Percentiles rank a stretch among this genome's conserved stretches.
Conservation (phyloP, 1,139 yeast species). For the Meyerozyma carpophila region DNA sequence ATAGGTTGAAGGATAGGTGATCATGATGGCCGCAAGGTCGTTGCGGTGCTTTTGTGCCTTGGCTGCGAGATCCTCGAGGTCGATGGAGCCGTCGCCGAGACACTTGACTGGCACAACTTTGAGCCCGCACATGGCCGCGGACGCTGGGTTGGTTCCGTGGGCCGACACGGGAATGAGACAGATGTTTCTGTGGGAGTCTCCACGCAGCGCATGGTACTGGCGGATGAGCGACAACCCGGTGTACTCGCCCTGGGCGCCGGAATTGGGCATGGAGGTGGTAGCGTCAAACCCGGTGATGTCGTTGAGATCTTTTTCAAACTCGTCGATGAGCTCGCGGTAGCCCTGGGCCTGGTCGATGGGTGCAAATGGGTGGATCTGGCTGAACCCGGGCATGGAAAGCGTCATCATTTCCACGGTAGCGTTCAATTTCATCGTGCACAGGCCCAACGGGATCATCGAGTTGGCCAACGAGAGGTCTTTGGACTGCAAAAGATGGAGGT, state of each 20-base stretch:
- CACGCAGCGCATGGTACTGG: slow-evolving; percentile 67
- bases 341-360: slow-evolving; percentile 86
- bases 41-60: slow-evolving; percentile 70
- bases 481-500: slow-evolving; percentile 76
- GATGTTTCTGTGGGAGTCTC: slow-evolving; percentile 71
- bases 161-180: slow-evolving; percentile 96
- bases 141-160: slow-evolving; percentile 98
- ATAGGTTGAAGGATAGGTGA: slow-evolving; percentile 95
- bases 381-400: slow-evolving; percentile 90
- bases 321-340: slow-evolving; percentile 65
- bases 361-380: slow-evolving; percentile 85
- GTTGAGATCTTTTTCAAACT: slow-evolving; percentile 79
- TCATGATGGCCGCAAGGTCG: slow-evolving; percentile 84
- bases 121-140: slow-evolving; percentile 95
- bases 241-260: slow-evolving; percentile 98
- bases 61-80: slow-evolving; percentile 63
- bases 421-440: slow-evolving; percentile 96
- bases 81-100: slow-evolving; percentile 77
- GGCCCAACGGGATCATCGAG: slow-evolving; percentile 95
- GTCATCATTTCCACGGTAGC: slow-evolving; percentile 95
- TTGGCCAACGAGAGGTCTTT: slow-evolving; percentile 91
- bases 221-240: slow-evolving; percentile 87
- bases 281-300: slow-evolving; percentile 95
- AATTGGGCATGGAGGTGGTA: slow-evolving; percentile 90
- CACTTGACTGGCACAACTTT: slow-evolving; percentile 93